phyloP scores from a whole-genome alignment of 495 filamentous ascomycete species.

The Penicillium crystallinum region DNA sequence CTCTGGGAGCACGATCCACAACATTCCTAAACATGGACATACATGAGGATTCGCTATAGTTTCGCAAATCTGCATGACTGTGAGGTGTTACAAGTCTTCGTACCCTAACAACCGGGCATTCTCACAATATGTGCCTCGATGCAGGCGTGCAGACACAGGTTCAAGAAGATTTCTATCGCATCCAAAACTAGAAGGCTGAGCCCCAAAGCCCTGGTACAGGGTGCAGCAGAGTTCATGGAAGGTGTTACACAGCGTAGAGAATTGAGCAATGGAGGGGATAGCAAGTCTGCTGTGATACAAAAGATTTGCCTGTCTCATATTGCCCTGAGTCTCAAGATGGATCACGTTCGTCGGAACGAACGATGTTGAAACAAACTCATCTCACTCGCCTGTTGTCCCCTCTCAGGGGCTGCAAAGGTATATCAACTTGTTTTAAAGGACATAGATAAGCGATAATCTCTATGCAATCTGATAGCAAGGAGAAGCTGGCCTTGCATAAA shows the following conservation, averaged over 20 bases:
- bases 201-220: conserved; percentile 1
- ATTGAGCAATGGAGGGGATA: not conserved
- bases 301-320: not conserved
- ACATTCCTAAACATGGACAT: not conserved
- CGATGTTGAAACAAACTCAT: not conserved
- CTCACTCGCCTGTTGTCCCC: not conserved
- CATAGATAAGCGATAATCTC: too few relatives aligned
- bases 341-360: not conserved
- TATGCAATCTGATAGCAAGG: too few relatives aligned
- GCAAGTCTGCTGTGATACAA: not conserved
- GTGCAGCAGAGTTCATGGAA: not conserved
- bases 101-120: not conserved
- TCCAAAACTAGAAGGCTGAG: not conserved
- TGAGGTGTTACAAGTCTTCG: not conserved
- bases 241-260: not conserved
- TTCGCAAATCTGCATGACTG: too few relatives aligned
- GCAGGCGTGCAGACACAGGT: not conserved
- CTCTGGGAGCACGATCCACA: not conserved
- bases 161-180: not conserved
- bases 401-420: too few relatives aligned
- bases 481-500: not conserved
- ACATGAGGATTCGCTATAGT: not conserved
- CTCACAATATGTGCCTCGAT: conserved; percentile 3
- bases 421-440: too few relatives aligned
- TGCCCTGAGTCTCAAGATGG: not conserved